Base-by-base conservation (phyloP, 2,329 filamentous ascomycete species). In the Erysiphe pisi region DNA sequence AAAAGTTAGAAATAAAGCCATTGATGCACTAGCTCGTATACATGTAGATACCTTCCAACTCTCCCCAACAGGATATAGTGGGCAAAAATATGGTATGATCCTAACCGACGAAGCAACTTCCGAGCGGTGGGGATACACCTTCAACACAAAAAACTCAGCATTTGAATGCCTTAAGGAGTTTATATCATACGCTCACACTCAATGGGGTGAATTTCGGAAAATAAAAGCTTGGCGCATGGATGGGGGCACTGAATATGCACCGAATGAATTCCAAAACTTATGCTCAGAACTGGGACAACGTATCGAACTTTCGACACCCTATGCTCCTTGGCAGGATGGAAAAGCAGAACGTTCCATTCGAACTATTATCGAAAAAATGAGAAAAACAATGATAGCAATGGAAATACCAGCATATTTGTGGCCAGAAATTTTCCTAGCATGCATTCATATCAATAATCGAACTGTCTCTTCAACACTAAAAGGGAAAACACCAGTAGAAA, bases 121-220 rank as follows among this genome's bases (percentile, higher is more conserved):
- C 25, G 70, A 74, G 36, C 40, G 45, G 25, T 47, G 18, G 70
- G 25, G 40, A 18, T 70, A 70, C 40, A 18, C 31, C 18, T 43
- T 70, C 43, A 28, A 45, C 14, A 43, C 65, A 43, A 75, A 75
- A n/a, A 75, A 61, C 11, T 61, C 28, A 43, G 73, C 49, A 7
- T 75, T 61, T n/a, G 28, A 75, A 40, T 75, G 73, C 22, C 20
- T 61, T 12, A 40, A 75, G 61, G 73, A 75, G n/a, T 75, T 75
- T 43, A 12, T 47, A 1, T 61, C 49, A 11, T 61, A 75, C 43
- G 73, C 28, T 43, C 7, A 43, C 61, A 61, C 45, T 43, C 49
- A 75, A 45, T 75, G 73, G 73, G n/a, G 49, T 18, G 16, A 75
- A 11, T 28, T 61, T 43, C 73, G 22, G 43, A 52, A 75, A 25